phyloP scores from a whole-genome alignment of 2,329 filamentous ascomycete species.

The Hypomyces rosellus region DNA sequence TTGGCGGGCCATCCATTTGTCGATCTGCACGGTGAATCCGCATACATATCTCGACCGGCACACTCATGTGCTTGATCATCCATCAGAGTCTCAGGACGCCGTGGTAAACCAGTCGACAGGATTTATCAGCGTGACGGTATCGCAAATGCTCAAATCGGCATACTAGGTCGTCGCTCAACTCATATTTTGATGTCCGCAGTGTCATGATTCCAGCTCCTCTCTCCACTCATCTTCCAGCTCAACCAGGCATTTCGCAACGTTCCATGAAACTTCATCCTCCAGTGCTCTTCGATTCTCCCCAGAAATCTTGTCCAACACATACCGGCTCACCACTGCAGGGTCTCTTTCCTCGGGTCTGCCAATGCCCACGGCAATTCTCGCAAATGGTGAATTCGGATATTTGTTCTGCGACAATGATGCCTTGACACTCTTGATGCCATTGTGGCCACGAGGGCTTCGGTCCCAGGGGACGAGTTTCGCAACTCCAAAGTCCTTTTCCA shows the following conservation, averaged over 20 bases:
- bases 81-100: too few relatives aligned
- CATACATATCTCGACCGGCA: too few relatives aligned
- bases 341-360: constrained; percentile 71
- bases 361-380: constrained; percentile 74
- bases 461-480: constrained; percentile 59
- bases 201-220: constrained; percentile 1
- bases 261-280: constrained; percentile 43
- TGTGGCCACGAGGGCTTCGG: constrained; percentile 63
- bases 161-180: too few relatives aligned
- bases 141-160: too few relatives aligned
- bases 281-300: constrained; percentile 43
- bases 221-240: constrained; percentile 38
- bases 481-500: constrained; percentile 65
- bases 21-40: too few relatives aligned
- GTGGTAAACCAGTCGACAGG: too few relatives aligned
- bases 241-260: constrained; percentile 44
- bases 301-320: constrained; percentile 68
- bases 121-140: too few relatives aligned
- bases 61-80: too few relatives aligned
- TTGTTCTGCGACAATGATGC: constrained; percentile 38
- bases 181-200: not conserved
- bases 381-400: constrained; percentile 39
- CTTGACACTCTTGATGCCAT: constrained; percentile 65
- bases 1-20: too few relatives aligned
- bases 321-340: constrained; percentile 60